Evolutionary conservation across 257 asterid genomes (phyloP), one percentile per base, ranked within the genome.

Genomic region (Solanum pinnatisectum): DNA sequence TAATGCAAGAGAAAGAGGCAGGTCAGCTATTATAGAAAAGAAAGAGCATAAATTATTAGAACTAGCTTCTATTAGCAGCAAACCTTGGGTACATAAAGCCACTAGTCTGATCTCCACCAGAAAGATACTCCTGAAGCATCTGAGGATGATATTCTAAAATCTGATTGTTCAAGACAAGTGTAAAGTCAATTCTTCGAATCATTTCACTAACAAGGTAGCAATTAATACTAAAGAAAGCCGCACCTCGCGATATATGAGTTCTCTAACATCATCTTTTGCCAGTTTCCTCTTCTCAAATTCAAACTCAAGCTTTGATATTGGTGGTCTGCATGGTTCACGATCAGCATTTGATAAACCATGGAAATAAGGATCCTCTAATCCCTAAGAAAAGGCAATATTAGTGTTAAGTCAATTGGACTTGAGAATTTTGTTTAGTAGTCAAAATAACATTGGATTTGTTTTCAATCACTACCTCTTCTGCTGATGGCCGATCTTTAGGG

Each of bases 1-100:
- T 30, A 16, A 44, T 81, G 84, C 36, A 77, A 23, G 88, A 40
- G 56, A 86, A 71, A 27, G 81, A 42, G 25, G 49, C 49, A 46
- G 83, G 37, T 23, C 63, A 49, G 32, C 52, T 20, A 36, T 36
- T 25, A n/a, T 37, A 7, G 37, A 39, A 32, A 85, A 85, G 60
- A 22, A 37, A 59, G 59, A 67, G 46, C 85, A 81, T 18, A 81
- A 49, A 37, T 16, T 85, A 67, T 84, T 16, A 63, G 65, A 65
- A 85, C 25, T 22, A 85, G 60, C 78, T 37, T 84, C 33, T 40
- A 18, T 52, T 85, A 68, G 67, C 87, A 87, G 85, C 89, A 89
- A 88, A 96, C 98, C 99, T 97, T 88, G 99, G 99, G 93, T 97
- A 97, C 99, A 97, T 93, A 91, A 97, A 97, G 92, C 98, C 96